Conservation (phyloP, 2,329 filamentous ascomycete species). For the Colletotrichum noveboracense region DNA sequence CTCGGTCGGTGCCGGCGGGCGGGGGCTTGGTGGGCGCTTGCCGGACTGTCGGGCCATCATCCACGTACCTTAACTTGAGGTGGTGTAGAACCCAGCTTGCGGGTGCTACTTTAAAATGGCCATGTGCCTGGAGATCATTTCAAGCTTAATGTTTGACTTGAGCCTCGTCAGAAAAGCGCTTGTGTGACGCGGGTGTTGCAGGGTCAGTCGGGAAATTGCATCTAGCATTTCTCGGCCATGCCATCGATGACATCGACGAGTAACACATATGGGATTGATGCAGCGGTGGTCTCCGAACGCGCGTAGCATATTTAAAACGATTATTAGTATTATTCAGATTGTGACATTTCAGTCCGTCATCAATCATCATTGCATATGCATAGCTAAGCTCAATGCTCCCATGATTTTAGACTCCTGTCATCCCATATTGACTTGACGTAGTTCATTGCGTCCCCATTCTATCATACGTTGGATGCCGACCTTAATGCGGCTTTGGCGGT, state of each 20-base stretch:
- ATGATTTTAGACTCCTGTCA: not conserved
- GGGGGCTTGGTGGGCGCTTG: not conserved
- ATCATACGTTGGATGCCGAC: not conserved
- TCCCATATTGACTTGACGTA: not conserved
- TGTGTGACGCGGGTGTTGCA: not conserved
- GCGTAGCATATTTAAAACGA: rapidly evolving
- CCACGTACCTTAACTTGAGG: not conserved
- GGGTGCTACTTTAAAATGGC: not conserved
- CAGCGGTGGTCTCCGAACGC: not conserved
- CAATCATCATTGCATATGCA: not conserved
- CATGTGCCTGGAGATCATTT: not conserved
- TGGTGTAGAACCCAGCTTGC: not conserved
- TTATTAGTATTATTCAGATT: not conserved
- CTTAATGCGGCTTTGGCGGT: not conserved
- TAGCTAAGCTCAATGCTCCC: not conserved
- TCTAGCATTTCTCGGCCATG: not conserved
- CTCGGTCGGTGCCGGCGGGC: not conserved
- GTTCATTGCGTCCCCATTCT: not conserved
- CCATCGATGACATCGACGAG: not conserved
- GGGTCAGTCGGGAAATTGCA: not conserved
- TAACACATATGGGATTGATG: not conserved
- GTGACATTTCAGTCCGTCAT: not conserved
- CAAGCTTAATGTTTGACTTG: not conserved
- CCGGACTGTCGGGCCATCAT: not conserved
- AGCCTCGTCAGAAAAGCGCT: not conserved